These are phyloP conservation scores for Croton setiger DNA, from an alignment of 441 rosid genomes.

Conservation along the genomic window DNA sequence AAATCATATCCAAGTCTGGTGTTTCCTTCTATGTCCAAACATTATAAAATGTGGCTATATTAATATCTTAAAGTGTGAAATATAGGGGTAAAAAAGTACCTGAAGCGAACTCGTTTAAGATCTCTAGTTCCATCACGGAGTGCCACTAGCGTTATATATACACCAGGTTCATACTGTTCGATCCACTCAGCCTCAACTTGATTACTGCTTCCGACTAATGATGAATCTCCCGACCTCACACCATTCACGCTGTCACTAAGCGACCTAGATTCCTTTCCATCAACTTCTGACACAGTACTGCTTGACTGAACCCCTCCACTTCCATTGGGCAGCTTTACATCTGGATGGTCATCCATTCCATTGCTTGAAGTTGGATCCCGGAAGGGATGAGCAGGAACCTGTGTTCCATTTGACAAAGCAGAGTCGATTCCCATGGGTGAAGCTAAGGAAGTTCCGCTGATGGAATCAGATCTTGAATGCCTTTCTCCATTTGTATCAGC, in stretches of 20 bases:
- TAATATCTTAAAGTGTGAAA: neutral
- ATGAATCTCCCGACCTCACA: slow-evolving; percentile 48
- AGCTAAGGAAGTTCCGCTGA: slow-evolving; percentile 40
- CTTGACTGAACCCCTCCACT: slow-evolving; percentile 36
- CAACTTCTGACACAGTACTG: slow-evolving; percentile 43
- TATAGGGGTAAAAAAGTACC: slow-evolving; percentile 39
- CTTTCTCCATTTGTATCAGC: slow-evolving; percentile 55
- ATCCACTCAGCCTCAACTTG: slow-evolving; percentile 93
- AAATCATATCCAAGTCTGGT: neutral
- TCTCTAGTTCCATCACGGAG: slow-evolving; percentile 92
- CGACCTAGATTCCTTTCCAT: slow-evolving; percentile 49
- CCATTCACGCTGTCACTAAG: slow-evolving; percentile 54
- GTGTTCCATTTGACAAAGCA: slow-evolving; percentile 40
- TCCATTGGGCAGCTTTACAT: slow-evolving; percentile 40
- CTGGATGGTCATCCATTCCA: slow-evolving; percentile 40
- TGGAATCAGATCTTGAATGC: slow-evolving; percentile 65
- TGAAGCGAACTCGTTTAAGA: slow-evolving; percentile 98
- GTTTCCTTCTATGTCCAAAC: neutral
- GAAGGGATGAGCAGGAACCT: slow-evolving; percentile 34
- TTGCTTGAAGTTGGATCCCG: slow-evolving; percentile 43
- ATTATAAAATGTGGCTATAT: neutral
- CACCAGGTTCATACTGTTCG: slow-evolving; percentile 96
- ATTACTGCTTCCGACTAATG: slow-evolving; percentile 37
- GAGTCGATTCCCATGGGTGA: slow-evolving; percentile 45
- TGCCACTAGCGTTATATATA: slow-evolving; percentile 83